Base-by-base conservation (phyloP, 345 rosid species). In the Pistacia integerrima region DNA sequence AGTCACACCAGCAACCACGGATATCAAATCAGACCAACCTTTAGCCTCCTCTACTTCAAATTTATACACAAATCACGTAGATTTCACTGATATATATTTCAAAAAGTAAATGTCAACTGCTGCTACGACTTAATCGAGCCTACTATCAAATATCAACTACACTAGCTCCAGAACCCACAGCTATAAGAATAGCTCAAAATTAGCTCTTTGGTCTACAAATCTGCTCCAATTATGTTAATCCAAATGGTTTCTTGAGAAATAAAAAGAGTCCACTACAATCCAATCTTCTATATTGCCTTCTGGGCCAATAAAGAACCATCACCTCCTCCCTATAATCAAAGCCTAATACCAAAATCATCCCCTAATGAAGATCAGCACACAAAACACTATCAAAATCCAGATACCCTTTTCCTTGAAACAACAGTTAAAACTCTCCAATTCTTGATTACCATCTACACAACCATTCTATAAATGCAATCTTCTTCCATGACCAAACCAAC, bases 401-500 rank as follows among this genome's bases (percentile, higher is more conserved):
- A 80, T 68, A 73, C 77, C 49, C 64, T 60, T 80, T 25, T 38
- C 64, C 67, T 54, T 54, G 18, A 16, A 58, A 59, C 66, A 65
- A 49, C 30, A 74, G 57, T 58, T 38, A 80, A 62, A 62, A 72
- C 49, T 51, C 36, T 33, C 60, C 57, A 68, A 55, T 69, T 61
- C 66, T 60, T 57, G 38, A 41, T 81, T 70, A 71, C 64, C 33
- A 30, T 67, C 75, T 67, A 72, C 49, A 65, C 64, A 82, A 65
- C 67, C 80, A 78, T 68, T 77, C 76, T 20, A 51, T 72, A 75
- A 16, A 67, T 48, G 82, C 87, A 81, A 80, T 86, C 85, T 78
- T 86, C 88, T 81, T 81, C 83, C 89, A 84, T 84, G 59, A 69
- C 85, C 82, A 73, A 81, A 70, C 60, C 70, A 73, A 71, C 54